A percentile compares a stretch with the other conserved stretches of the same genome.
Conservation (phyloP, 768 basidiomycete species). For the Hydnomerulius pinastri region DNA sequence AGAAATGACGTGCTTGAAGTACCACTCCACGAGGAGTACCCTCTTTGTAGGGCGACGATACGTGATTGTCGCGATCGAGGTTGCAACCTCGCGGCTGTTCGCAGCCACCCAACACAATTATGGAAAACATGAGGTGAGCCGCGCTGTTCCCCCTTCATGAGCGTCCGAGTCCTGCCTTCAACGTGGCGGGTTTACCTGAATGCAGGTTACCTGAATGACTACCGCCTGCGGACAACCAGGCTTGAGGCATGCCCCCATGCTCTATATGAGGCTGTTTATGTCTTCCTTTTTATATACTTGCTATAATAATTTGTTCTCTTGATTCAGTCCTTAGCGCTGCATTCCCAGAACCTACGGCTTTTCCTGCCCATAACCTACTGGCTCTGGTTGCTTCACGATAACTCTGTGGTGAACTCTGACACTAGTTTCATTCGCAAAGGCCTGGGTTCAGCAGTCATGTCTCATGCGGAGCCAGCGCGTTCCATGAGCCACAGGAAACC, state of each 20-base stretch:
- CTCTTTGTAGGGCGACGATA: slow-evolving; percentile 25
- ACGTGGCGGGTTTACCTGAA: slow-evolving; percentile 39
- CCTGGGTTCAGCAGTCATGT: slow-evolving; percentile 21
- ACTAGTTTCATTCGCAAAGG: slow-evolving; percentile 8
- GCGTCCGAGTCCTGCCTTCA: slow-evolving; percentile 31
- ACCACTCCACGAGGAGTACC: slow-evolving; percentile 7
- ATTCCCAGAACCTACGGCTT: slow-evolving; percentile 19
- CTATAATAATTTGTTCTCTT: slow-evolving; percentile 32
- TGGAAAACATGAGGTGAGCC: slow-evolving; percentile 41
- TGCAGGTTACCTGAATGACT: slow-evolving; percentile 33
- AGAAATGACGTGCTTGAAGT: slow-evolving; percentile 26
- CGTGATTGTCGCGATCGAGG: slow-evolving; percentile 35
- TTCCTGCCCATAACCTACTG: slow-evolving; percentile 16
- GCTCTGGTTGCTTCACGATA: no score
- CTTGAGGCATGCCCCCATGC: slow-evolving; percentile 30
- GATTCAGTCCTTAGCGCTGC: slow-evolving; percentile 29
- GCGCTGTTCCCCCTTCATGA: slow-evolving; percentile 32
- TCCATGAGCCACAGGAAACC: slow-evolving; percentile 72
- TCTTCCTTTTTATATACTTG: slow-evolving; percentile 27
- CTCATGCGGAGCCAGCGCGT: slow-evolving; percentile 29
- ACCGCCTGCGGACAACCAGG: slow-evolving; percentile 31
- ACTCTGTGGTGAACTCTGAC: slow-evolving; percentile 12
- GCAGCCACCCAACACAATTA: slow-evolving; percentile 31
- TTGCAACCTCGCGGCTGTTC: slow-evolving; percentile 35
- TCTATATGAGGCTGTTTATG: slow-evolving; percentile 33